phyloP scores from a whole-genome alignment of 73 alveolate genomes.

The Paramecium bursaria region DNA sequence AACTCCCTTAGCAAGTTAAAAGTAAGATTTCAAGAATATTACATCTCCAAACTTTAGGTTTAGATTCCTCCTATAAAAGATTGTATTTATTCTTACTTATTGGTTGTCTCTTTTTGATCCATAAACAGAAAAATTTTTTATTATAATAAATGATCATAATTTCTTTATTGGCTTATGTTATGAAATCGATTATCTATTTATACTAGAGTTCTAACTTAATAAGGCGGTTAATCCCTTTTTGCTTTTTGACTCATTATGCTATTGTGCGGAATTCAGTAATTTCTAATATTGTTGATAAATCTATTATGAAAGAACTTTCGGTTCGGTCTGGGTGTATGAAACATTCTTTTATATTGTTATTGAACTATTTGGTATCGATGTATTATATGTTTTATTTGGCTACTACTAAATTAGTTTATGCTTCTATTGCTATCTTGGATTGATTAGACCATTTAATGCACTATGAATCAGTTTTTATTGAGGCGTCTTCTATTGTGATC shows the following conservation, averaged over 20 bases:
- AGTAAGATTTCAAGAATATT: conserved; percentile 33
- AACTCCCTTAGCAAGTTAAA: conserved; percentile 58
- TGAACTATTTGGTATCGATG: conserved; percentile 46
- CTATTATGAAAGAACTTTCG: conserved; percentile 28
- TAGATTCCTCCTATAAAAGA: conserved; percentile 46
- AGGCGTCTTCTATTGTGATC: conserved; percentile 1
- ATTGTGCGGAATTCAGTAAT: conserved; percentile 41
- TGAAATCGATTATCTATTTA: no score
- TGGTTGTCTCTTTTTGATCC: no score
- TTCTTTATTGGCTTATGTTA: no score
- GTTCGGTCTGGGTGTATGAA: conserved; percentile 46
- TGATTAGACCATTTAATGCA: conserved; percentile 46
- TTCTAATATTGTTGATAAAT: conserved; percentile 42
- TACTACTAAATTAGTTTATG: neutral
- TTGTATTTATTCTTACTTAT: no score
- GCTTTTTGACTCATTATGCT: no score
- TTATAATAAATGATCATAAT: no score
- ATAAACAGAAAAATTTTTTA: no score
- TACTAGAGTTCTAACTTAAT: no score
- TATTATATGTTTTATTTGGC: conserved; percentile 58
- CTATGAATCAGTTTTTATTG: neutral
- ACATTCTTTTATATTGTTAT: conserved; percentile 51
- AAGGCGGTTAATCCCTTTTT: no score
- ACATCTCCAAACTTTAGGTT: conserved; percentile 47
- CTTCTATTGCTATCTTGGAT: conserved; percentile 18